Percentiles rank a stretch among this genome's conserved stretches.
phyloP scores from a whole-genome alignment of 2,329 filamentous ascomycete species.

The Aspergillus fijiensis region DNA sequence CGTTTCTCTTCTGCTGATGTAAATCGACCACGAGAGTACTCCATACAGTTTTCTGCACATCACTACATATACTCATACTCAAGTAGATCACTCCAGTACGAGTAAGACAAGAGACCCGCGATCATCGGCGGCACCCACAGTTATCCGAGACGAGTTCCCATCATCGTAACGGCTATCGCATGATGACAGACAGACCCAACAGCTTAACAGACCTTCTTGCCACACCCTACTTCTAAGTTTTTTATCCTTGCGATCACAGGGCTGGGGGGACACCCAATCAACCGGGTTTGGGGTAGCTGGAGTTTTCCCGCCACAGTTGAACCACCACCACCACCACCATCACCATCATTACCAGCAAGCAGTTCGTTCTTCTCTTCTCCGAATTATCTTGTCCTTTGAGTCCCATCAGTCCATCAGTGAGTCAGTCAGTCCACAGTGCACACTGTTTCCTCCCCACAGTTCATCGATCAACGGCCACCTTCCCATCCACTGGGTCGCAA shows the following conservation, averaged over 20 bases:
- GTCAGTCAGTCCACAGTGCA: not conserved
- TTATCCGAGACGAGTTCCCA: not conserved
- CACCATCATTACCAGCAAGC: no score
- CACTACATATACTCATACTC: no score
- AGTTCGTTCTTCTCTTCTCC: not conserved
- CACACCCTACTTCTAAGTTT: not conserved
- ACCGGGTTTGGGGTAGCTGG: constrained; percentile 1
- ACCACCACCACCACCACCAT: not conserved
- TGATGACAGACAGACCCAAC: not conserved
- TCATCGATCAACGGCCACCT: not conserved
- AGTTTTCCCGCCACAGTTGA: constrained; percentile 7
- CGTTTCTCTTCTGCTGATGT: not conserved
- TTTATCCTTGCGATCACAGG: not conserved
- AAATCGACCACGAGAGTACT: not conserved
- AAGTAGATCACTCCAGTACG: not conserved
- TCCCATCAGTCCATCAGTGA: no score
- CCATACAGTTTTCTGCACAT: no score
- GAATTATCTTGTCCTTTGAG: not conserved
- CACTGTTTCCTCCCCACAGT: not conserved
- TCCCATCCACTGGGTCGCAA: not conserved
- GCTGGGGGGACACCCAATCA: not conserved
- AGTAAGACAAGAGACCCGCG: not conserved
- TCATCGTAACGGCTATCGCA: not conserved
- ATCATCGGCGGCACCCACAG: not conserved
- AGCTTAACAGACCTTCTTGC: not conserved